phyloP scores from a whole-genome alignment of 495 filamentous ascomycete species.

The Penicillium atrosanguineum region DNA sequence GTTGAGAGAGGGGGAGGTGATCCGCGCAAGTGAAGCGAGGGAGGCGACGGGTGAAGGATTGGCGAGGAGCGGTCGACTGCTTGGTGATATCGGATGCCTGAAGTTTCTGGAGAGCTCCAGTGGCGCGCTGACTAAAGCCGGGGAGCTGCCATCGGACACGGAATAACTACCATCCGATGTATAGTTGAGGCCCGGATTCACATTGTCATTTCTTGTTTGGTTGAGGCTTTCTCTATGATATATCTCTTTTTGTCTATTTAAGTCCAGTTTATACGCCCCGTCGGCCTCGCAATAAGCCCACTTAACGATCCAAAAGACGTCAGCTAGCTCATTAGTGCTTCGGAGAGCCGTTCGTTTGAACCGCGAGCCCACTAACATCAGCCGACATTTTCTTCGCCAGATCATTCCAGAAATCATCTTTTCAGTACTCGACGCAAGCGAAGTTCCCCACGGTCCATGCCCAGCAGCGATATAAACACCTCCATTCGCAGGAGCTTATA shows the following conservation, averaged over 20 bases:
- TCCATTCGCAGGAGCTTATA: slow-evolving; percentile 42
- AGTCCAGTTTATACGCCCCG: background rate
- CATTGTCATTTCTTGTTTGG: too few species aligned
- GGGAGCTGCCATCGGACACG: slow-evolving; percentile 8
- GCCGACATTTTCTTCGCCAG: slow-evolving; percentile 46
- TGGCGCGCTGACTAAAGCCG: slow-evolving; percentile 31
- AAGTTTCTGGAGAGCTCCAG: slow-evolving; percentile 47
- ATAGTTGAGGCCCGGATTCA: background rate
- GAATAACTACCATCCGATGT: slow-evolving; percentile 16
- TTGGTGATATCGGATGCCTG: slow-evolving; percentile 28
- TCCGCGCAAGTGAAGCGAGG: background rate
- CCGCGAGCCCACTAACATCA: slow-evolving; percentile 47
- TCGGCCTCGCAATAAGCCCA: too few species aligned
- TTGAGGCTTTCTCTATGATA: too few species aligned
- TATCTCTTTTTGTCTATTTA: background rate
- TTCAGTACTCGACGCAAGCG: slow-evolving; percentile 61
- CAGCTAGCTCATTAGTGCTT: background rate
- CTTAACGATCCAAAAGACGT: background rate
- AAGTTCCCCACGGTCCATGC: slow-evolving; percentile 73
- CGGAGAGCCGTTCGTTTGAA: slow-evolving; percentile 14
- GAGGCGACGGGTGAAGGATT: slow-evolving; percentile 2
- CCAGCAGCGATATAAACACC: slow-evolving; percentile 72
- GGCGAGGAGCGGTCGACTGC: slow-evolving; percentile 6
- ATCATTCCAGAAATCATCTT: slow-evolving; percentile 64
- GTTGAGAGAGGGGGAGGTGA: background rate